Conservation (phyloP, 2,329 filamentous ascomycete genomes). For the Monascus ruber region DNA sequence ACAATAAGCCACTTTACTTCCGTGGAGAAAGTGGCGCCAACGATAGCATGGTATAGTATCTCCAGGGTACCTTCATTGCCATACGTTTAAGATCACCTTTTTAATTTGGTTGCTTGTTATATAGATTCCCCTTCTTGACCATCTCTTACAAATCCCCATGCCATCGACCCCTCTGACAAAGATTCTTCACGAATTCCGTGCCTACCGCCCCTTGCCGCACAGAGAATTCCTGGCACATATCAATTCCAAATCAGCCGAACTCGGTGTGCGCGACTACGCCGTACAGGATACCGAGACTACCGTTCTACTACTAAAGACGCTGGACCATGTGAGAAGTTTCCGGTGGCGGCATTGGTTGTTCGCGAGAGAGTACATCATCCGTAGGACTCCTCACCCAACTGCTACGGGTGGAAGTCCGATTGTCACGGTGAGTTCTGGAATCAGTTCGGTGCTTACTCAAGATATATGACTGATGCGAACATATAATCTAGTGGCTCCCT, state of each 20-base stretch:
- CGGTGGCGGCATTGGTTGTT: slow-evolving; percentile 41
- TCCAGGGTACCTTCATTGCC: no score
- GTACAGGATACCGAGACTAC: slow-evolving; percentile 29
- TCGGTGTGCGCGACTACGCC: slow-evolving; percentile 28
- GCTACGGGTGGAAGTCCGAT: slow-evolving; percentile 40
- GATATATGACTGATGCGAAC: no score
- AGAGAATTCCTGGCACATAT: slow-evolving; percentile 72
- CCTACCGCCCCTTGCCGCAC: slow-evolving; percentile 82
- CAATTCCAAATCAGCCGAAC: slow-evolving; percentile 39
- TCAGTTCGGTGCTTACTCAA: background rate
- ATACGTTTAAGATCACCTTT: no score
- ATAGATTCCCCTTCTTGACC: slow-evolving; percentile 73
- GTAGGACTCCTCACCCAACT: slow-evolving; percentile 34
- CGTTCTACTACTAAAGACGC: slow-evolving; percentile 32
- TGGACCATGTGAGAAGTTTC: slow-evolving; percentile 39
- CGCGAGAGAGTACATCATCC: slow-evolving; percentile 38
- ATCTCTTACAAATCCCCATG: slow-evolving; percentile 76
- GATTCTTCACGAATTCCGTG: slow-evolving; percentile 78
- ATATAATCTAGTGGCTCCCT: slow-evolving; percentile 30
- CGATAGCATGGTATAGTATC: slow-evolving; percentile 60
- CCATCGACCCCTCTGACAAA: slow-evolving; percentile 78
- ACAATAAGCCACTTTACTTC: slow-evolving; percentile 62
- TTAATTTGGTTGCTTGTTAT: no score
- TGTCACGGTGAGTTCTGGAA: slow-evolving; percentile 27
- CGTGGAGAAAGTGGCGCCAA: slow-evolving; percentile 89